A percentile compares a stretch with the other conserved stretches of the same genome.
Conservation (phyloP, 2,329 filamentous ascomycete species). For the Fusarium phyllophilum region DNA sequence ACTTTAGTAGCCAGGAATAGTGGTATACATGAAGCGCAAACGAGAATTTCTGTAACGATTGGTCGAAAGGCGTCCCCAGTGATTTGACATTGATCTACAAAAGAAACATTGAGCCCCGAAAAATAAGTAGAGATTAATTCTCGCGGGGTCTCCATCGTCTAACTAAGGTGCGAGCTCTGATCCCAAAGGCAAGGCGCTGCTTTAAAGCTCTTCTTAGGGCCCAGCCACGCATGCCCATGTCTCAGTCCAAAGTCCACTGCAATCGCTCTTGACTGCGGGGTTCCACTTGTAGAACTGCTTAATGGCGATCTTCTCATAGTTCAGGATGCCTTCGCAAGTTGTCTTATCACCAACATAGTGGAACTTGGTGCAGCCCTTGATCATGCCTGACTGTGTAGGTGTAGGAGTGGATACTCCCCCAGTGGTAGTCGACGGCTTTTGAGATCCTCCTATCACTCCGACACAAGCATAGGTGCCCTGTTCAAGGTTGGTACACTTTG, state of each 20-base stretch:
- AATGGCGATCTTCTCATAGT: constrained; percentile 1
- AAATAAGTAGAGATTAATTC: not conserved
- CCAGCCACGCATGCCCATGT: not conserved
- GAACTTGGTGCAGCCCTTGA: not conserved
- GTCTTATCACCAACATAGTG: not conserved
- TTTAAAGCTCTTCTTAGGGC: not conserved
- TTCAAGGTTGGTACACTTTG: not conserved
- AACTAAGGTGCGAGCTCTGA: not conserved
- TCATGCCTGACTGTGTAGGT: not conserved
- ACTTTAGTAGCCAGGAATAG: no score
- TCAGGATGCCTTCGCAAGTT: not conserved
- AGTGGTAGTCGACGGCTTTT: not conserved
- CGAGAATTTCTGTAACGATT: no score
- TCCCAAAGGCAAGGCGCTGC: not conserved
- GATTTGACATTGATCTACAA: no score
- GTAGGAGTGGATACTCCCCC: not conserved
- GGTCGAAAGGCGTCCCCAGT: no score
- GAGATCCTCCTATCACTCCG: not conserved
- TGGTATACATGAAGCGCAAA: no score
- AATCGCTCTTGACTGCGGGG: not conserved
- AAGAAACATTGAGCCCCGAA: no score
- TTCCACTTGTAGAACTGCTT: not conserved
- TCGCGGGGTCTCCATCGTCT: not conserved
- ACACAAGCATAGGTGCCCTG: not conserved
- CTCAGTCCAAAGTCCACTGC: not conserved